Base-by-base conservation (phyloP, 2,329 filamentous ascomycete species). In the Alternaria consortialis region DNA sequence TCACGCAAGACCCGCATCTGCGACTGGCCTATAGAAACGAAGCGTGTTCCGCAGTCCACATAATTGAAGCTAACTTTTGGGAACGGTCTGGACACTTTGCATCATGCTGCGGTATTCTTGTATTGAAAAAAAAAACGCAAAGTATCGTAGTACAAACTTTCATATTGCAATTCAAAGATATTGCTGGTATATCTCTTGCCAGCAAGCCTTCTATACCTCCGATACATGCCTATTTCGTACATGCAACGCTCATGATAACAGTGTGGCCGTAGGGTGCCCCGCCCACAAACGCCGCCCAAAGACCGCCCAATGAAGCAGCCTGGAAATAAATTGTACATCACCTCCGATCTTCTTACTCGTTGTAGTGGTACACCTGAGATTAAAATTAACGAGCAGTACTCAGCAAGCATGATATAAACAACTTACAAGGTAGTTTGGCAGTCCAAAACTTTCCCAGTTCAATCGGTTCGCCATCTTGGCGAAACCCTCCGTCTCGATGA, bases 401-500 rank as follows among this genome's bases (percentile, higher is more conserved):
- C 31, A 12, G 3, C 7, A 7, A 13, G 7, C 12, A 34, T 23
- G 7, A 5, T 15, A 31, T 17, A 9, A 13, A 7, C 9, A 5
- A 81, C 87, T 77, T 81, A 97, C 95, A 85, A 94, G 94, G 82
- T 99, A 99, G 82, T 98, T 97, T 42, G 95, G 95, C 74, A 98
- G 82, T n/a, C 95, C 95, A 69, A 86, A 93, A 60, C 91, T 87
- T 63, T 90, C 85, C 89, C 93, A 97, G 50, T 93, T 93, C 74
- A 99, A 80, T 67, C 95, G 85, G 77, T 88, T 90, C 12, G 94
- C 94, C 95, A 99, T 99, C 82, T 94, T 97, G 17, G 95, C 94
- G 74, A 99, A 99, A 0, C 95, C 95, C 76, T 99, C 95, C 0
- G 95, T 98, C 84, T 99, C 95, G 63, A 99, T 96, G 62, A 99